Percentiles rank a stretch among this genome's conserved stretches.
phyloP scores from a whole-genome alignment of 176 grass and related monocot genomes.

The Oryza glaberrima region DNA sequence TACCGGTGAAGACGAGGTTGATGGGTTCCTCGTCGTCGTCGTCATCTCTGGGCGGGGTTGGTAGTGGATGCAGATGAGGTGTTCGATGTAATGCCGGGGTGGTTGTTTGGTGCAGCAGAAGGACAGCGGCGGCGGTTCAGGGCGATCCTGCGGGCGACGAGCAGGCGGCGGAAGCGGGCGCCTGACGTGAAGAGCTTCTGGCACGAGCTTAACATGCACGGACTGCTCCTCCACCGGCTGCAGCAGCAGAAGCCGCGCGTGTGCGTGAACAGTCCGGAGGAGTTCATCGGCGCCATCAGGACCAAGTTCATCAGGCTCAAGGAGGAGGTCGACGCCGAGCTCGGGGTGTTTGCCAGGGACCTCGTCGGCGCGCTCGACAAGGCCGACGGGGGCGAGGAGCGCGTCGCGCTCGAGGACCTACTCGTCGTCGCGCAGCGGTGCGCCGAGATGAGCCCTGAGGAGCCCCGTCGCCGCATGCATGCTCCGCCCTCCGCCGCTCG shows the following conservation, averaged over 20 bases:
- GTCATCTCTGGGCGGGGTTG: no score
- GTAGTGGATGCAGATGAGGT: not conserved
- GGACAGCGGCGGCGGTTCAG: conserved; percentile 54
- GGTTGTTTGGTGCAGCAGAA: conserved; percentile 21
- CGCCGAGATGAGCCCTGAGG: conserved; percentile 77
- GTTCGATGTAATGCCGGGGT: conserved; percentile 18
- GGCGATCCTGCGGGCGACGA: conserved; percentile 79
- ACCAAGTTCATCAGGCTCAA: conserved; percentile 80
- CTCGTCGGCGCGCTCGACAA: conserved; percentile 61
- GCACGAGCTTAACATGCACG: conserved; percentile 68
- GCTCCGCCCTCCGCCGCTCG: no score
- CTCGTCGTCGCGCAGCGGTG: conserved; percentile 82
- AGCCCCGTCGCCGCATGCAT: not conserved
- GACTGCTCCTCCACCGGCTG: conserved; percentile 44
- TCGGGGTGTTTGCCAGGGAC: conserved; percentile 72
- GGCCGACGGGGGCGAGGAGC: not conserved
- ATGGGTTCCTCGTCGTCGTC: no score
- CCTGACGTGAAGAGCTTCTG: conserved; percentile 90
- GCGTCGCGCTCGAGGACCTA: conserved; percentile 74
- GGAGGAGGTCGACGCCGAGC: conserved; percentile 78
- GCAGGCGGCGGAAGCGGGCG: conserved; percentile 74
- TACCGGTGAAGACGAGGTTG: no score
- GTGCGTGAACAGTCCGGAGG: conserved; percentile 34
- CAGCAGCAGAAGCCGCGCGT: conserved; percentile 46
- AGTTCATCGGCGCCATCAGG: conserved; percentile 70